Base-by-base conservation (phyloP, 2,329 filamentous ascomycete species). In the Teratosphaeria nubilosa region DNA sequence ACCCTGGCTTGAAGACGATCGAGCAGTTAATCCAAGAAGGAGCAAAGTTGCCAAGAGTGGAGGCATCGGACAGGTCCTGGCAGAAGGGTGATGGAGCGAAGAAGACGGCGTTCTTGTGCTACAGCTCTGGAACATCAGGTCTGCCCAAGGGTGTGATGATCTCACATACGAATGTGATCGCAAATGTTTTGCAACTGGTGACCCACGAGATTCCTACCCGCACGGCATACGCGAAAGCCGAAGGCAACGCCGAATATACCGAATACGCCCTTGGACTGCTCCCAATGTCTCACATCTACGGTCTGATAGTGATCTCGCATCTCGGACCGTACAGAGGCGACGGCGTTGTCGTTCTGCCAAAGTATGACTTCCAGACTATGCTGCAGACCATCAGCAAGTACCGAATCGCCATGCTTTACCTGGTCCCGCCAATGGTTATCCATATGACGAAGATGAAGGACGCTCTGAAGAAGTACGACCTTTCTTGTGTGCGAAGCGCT, bases 361-460 rank as follows among this genome's bases (percentile, higher is more conserved):
- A 87, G 65, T 95, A 92, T 66, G 88, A 92, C 54, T 78, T 92
- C 53, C 76, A 79, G n/a, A 73, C 76, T 1, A 86, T 84, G 59
- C 76, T 92, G 14, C 70, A 77, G 31, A 77, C 84, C 0, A 85
- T 92, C 20, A 82, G 90, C 66, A 79, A 76, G 31, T 86, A 83
- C 76, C 86, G 85, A 71, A 88, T 94, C 65, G 77, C 78, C 55
- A 77, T 79, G 50, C 76, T 94, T 14, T 86, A 80, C 64, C 71
- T 94, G 64, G 88, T 91, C 0, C 90, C 90, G 6, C 90, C 90
- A 0, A 91, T 95, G 66, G 84, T 95, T 59, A 88, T 95, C 60
- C 79, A 83, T 60, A 82, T 95, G 77, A 77, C 87, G 25, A 88
- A 87, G 62, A 85, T 83, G 65, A 78, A 80, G 51, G 74, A 82